Percentiles rank a stretch among this genome's conserved stretches.
Evolutionary conservation across 257 asterid genomes (phyloP).

Genomic region (Solanum gandarillasii): DNA sequence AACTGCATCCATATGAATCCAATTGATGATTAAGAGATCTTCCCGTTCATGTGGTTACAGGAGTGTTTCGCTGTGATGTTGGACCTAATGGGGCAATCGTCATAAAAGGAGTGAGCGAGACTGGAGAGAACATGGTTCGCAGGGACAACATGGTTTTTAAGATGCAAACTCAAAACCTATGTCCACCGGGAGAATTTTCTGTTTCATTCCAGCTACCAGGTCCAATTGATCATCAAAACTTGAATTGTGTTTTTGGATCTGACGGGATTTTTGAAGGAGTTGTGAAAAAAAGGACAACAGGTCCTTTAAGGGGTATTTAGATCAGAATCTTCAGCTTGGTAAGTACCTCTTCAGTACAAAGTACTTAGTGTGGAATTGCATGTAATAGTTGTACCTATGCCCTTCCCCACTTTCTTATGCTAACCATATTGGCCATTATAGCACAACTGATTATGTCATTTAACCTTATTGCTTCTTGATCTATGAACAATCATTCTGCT

Average conservation of each 20-base stretch:
- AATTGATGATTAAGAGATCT: neutral
- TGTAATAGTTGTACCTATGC: neutral
- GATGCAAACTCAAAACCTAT: slow-evolving; percentile 35
- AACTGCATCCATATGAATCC: neutral
- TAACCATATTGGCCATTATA: neutral
- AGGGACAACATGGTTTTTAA: slow-evolving; percentile 21
- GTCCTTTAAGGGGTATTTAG: neutral
- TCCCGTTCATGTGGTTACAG: slow-evolving; percentile 13
- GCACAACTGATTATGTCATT: neutral
- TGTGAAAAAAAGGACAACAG: slow-evolving; percentile 14
- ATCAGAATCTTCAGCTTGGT: neutral
- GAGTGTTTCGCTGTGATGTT: slow-evolving; percentile 22
- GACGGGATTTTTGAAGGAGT: slow-evolving; percentile 41
- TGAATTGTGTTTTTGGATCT: slow-evolving; percentile 18
- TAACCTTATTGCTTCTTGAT: neutral
- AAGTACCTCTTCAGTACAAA: neutral
- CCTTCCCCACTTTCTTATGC: neutral
- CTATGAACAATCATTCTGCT: neutral
- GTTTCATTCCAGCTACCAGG: slow-evolving; percentile 39
- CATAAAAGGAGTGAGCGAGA: slow-evolving; percentile 21
- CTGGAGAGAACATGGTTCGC: slow-evolving; percentile 18
- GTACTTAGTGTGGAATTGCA: neutral
- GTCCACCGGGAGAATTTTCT: slow-evolving; percentile 38
- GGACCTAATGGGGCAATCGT: slow-evolving; percentile 26
- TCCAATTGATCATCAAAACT: slow-evolving; percentile 20